Conservation (phyloP, 2,329 filamentous ascomycete genomes). For the Rhynchosporium agropyri region DNA sequence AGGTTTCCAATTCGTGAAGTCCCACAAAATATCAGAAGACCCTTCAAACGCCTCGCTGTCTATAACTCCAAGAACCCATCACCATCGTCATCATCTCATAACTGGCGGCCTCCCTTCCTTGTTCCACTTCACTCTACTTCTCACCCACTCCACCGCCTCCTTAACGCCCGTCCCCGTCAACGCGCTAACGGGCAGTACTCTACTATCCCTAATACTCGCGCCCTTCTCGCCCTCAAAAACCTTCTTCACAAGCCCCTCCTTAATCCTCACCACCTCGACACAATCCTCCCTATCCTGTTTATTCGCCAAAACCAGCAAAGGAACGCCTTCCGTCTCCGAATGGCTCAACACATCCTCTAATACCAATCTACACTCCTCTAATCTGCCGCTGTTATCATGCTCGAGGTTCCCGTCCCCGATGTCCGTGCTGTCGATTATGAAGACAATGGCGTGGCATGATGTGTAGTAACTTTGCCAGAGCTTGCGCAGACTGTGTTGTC, state of each 20-base stretch:
- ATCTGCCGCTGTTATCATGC: slow-evolving; percentile 55
- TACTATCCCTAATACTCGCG: slow-evolving; percentile 80
- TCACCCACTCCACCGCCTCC: slow-evolving; percentile 97
- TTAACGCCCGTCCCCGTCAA: slow-evolving; percentile 83
- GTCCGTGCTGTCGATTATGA: slow-evolving; percentile 94
- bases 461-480: slow-evolving; percentile 97
- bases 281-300: slow-evolving; percentile 98
- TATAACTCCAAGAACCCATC: slow-evolving; percentile 17
- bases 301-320: slow-evolving; percentile 89
- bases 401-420: slow-evolving; percentile 70
- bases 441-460: slow-evolving; percentile 94
- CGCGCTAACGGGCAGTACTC: slow-evolving; percentile 90
- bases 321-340: slow-evolving; percentile 87
- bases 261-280: slow-evolving; percentile 95
- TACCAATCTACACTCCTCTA: slow-evolving; percentile 88
- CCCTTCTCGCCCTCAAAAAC: slow-evolving; percentile 96
- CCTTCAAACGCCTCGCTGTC: slow-evolving; percentile 34
- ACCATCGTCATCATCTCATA: slow-evolving; percentile 66
- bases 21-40: slow-evolving; percentile 21
- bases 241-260: slow-evolving; percentile 92
- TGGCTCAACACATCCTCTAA: slow-evolving; percentile 88
- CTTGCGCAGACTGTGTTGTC: slow-evolving; percentile 83
- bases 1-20: slow-evolving; percentile 4
- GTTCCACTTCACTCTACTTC: slow-evolving; percentile 92
- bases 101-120: slow-evolving; percentile 89